These are phyloP conservation scores for Castanospermum australe DNA, from an alignment of 306 rosid species.

Conservation along the genomic window DNA sequence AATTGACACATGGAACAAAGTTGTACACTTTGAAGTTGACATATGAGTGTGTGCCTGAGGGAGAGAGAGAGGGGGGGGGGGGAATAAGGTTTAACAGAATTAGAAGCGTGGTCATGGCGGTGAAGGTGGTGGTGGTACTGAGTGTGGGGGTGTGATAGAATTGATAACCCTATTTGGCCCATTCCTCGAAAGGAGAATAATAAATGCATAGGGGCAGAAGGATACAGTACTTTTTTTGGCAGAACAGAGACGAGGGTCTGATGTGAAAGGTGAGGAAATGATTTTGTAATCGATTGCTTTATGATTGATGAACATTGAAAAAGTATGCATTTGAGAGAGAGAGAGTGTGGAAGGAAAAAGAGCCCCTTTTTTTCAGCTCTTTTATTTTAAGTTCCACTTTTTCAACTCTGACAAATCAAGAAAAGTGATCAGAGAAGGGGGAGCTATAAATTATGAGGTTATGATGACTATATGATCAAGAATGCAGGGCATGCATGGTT, in stretches of 20 bases:
- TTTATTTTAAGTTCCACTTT: conserved; percentile 26
- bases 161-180: conserved; percentile 36
- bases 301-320: conserved; percentile 63
- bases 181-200: conserved; percentile 48
- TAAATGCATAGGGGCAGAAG: conserved; percentile 60
- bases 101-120: background rate
- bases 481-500: conserved; percentile 41
- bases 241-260: conserved; percentile 53
- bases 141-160: background rate
- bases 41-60: conserved; percentile 1
- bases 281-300: conserved; percentile 98
- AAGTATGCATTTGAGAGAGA: conserved; percentile 27
- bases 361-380: background rate
- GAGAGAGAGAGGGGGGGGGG: conserved; percentile 16
- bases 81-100: background rate
- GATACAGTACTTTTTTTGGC: conserved; percentile 60
- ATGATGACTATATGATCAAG: conserved; percentile 47
- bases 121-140: background rate
- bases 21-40: conserved; percentile 58
- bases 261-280: conserved; percentile 76
- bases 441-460: conserved; percentile 42
- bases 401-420: conserved; percentile 39
- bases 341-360: background rate
- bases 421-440: conserved; percentile 33
- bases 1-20: conserved; percentile 50